Conservation (phyloP, 2,329 filamentous ascomycete species). For the Apiospora aurea region DNA sequence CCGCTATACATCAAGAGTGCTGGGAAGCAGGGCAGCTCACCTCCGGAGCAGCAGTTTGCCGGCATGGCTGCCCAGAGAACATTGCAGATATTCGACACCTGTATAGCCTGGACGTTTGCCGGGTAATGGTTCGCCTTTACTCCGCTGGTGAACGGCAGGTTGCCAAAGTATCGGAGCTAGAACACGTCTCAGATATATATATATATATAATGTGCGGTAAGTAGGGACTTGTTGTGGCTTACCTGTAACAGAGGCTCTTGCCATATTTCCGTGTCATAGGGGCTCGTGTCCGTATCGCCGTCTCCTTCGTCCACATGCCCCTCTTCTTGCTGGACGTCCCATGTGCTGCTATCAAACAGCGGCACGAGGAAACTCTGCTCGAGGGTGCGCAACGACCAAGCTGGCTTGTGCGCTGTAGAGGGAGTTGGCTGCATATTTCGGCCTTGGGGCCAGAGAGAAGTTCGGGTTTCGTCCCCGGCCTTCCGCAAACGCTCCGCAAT, state of each 20-base stretch:
- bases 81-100: conserved; percentile 14
- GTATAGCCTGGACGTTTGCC: background rate
- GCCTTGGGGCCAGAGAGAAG: background rate
- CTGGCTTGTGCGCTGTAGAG: background rate
- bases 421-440: background rate
- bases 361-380: conserved; percentile 8
- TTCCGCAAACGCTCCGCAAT: conserved; percentile 12
- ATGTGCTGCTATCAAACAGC: conserved; percentile 12
- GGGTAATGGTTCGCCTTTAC: conserved; percentile 17
- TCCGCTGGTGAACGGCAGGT: conserved; percentile 13
- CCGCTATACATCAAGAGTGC: background rate
- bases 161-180: conserved; percentile 7
- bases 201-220: background rate
- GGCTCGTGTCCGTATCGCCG: background rate
- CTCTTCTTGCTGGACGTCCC: background rate
- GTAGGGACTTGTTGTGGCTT: background rate
- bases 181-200: background rate
- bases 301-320: background rate
- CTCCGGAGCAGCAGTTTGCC: conserved; percentile 16
- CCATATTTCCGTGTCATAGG: background rate
- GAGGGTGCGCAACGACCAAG: background rate
- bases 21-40: background rate
- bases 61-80: conserved; percentile 15
- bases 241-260: background rate
- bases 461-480: background rate